These are phyloP conservation scores for Calonectria fujianensis DNA, from an alignment of 2,329 filamentous ascomycete genomes.

Conservation along the genomic window DNA sequence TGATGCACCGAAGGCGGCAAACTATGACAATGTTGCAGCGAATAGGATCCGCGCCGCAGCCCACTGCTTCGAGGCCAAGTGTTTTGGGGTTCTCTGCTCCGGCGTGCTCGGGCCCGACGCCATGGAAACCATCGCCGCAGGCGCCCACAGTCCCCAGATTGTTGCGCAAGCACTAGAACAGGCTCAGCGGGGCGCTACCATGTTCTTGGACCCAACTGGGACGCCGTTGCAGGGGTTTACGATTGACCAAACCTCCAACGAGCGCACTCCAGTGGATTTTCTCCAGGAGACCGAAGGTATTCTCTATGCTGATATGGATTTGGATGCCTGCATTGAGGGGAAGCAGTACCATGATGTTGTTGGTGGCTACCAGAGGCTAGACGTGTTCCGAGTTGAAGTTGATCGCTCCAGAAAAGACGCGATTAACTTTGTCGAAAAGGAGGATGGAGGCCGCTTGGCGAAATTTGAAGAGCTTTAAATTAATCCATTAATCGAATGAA, in stretches of 20 bases:
- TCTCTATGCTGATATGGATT: constrained; percentile 70
- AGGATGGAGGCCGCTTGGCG: too few relatives aligned
- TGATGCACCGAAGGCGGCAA: constrained; percentile 41
- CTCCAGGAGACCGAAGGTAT: constrained; percentile 69
- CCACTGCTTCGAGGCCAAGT: constrained; percentile 76
- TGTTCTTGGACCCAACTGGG: constrained; percentile 72
- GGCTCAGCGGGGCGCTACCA: constrained; percentile 66
- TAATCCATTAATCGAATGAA: background rate
- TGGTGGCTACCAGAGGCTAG: constrained; percentile 73
- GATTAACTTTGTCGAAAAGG: background rate
- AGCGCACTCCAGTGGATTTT: constrained; percentile 56
- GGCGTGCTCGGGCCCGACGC: constrained; percentile 64
- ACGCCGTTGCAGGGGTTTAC: constrained; percentile 62
- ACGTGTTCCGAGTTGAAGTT: constrained; percentile 72
- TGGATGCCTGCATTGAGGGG: constrained; percentile 70
- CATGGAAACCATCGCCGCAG: constrained; percentile 58
- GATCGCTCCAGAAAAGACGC: constrained; percentile 57
- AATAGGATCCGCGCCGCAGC: constrained; percentile 72
- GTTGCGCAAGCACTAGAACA: constrained; percentile 59
- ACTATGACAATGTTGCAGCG: constrained; percentile 73
- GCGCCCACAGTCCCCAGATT: constrained; percentile 54
- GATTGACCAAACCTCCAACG: constrained; percentile 47
- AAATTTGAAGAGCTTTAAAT: background rate
- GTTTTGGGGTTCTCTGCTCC: constrained; percentile 71
- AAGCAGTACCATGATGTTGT: constrained; percentile 76